Evolutionary conservation across 2,329 filamentous ascomycete genomes (phyloP).

Genomic region (Paecilomyces niveus): DNA sequence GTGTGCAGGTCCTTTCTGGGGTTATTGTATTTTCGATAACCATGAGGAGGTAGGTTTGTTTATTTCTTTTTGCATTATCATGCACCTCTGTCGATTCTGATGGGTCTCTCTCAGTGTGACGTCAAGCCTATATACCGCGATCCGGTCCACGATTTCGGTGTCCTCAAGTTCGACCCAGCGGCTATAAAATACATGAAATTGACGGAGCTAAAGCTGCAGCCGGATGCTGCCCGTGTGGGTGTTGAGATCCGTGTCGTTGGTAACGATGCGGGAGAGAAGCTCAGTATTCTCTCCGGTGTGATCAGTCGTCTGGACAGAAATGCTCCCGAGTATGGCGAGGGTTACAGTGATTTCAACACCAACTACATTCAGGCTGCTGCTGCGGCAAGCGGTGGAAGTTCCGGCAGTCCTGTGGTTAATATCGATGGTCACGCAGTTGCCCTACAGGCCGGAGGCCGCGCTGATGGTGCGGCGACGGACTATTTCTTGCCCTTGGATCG

Average conservation of each 20-base stretch:
- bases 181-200: slow-evolving; percentile 97
- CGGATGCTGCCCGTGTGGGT: slow-evolving; percentile 79
- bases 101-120: slow-evolving; percentile 59
- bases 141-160: slow-evolving; percentile 96
- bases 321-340: slow-evolving; percentile 94
- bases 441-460: slow-evolving; percentile 85
- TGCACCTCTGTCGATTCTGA: neutral
- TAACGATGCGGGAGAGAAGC: slow-evolving; percentile 96
- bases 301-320: slow-evolving; percentile 95
- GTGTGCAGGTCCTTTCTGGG: slow-evolving; percentile 92
- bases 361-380: slow-evolving; percentile 98
- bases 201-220: slow-evolving; percentile 68
- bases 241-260: slow-evolving; percentile 94
- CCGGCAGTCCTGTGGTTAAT: slow-evolving; percentile 96
- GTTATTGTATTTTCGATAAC: slow-evolving; percentile 97
- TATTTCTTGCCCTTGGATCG: slow-evolving; percentile 94
- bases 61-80: neutral
- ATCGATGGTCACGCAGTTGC: slow-evolving; percentile 88
- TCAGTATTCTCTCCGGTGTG: slow-evolving; percentile 94
- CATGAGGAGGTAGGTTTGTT: slow-evolving; percentile 62
- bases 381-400: slow-evolving; percentile 92
- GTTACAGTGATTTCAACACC: slow-evolving; percentile 94
- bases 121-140: slow-evolving; percentile 96
- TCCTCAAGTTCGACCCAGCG: slow-evolving; percentile 90
- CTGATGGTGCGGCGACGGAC: slow-evolving; percentile 92